Conservation (phyloP, 108 stramenopile species). For the Asterionellopsis glacialis region DNA sequence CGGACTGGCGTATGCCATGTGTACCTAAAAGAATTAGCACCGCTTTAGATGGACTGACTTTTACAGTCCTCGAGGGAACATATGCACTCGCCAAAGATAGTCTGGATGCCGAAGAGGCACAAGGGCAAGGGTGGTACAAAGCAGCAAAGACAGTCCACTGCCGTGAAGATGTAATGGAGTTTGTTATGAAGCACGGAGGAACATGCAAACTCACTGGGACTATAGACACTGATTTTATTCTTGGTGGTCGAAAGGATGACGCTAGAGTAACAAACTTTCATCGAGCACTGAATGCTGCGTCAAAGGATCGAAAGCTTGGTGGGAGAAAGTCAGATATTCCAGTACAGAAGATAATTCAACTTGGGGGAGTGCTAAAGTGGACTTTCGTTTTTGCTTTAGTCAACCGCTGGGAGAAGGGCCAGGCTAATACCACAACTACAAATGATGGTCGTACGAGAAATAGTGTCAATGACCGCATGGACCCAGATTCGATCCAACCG, state of each 20-base stretch:
- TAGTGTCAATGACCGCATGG: constrained; percentile 17
- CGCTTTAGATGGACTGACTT: constrained; percentile 44
- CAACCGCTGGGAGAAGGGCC: constrained; percentile 15
- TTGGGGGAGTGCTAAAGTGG: constrained; percentile 66
- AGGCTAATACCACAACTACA: no score
- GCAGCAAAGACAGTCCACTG: constrained; percentile 31
- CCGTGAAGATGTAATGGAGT: constrained; percentile 53
- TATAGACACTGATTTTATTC: constrained; percentile 15
- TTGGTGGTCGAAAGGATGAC: constrained; percentile 39
- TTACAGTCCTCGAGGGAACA: constrained; percentile 62
- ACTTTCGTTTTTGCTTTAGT: constrained; percentile 58
- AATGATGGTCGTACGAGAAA: constrained; percentile 3
- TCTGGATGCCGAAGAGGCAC: constrained; percentile 53
- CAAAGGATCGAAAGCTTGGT: constrained; percentile 5
- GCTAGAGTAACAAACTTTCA: constrained; percentile 24
- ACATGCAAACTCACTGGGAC: constrained; percentile 30
- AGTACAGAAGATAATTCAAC: constrained; percentile 10
- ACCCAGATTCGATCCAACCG: constrained; percentile 27
- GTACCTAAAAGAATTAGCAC: constrained; percentile 16
- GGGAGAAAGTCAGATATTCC: constrained; percentile 15
- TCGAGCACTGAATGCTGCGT: constrained; percentile 12
- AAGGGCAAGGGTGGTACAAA: constrained; percentile 55
- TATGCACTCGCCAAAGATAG: constrained; percentile 44
- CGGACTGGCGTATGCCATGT: constrained; percentile 20
- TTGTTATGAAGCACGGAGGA: constrained; percentile 65